Percentiles rank a stretch among this genome's conserved stretches.
These are phyloP conservation scores for Phytopythium sindhum DNA, from an alignment of 352 stramenopile genomes.

Conservation along the genomic window DNA sequence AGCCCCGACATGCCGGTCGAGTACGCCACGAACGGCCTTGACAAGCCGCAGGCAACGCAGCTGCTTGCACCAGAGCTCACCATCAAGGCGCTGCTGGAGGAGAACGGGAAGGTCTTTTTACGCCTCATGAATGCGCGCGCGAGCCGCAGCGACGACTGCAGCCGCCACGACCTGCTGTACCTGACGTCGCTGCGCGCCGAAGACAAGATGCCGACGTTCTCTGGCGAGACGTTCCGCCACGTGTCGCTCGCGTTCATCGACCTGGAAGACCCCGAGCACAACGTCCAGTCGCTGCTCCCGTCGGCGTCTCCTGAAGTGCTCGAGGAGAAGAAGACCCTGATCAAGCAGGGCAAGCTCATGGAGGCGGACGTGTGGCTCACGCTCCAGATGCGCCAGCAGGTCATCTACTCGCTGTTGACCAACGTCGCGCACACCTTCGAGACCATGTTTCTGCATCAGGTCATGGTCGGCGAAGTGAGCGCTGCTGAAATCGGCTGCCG, in stretches of 20 bases:
- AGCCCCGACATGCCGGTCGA: constrained; percentile 66
- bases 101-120: constrained; percentile 78
- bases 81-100: constrained; percentile 66
- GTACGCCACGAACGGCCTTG: constrained; percentile 40
- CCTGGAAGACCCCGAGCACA: constrained; percentile 61
- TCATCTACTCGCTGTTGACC: constrained; percentile 75
- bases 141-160: constrained; percentile 65
- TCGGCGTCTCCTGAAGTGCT: constrained; percentile 54
- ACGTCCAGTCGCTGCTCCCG: constrained; percentile 73
- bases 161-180: constrained; percentile 72
- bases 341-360: constrained; percentile 69
- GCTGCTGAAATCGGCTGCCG: constrained; percentile 63
- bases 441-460: constrained; percentile 73
- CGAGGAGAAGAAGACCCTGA: constrained; percentile 59
- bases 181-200: constrained; percentile 50
- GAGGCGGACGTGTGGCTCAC: constrained; percentile 84
- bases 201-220: constrained; percentile 83
- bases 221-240: constrained; percentile 71
- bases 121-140: constrained; percentile 75
- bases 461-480: constrained; percentile 63
- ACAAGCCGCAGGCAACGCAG: constrained; percentile 55
- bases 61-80: constrained; percentile 70
- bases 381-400: constrained; percentile 83
- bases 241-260: constrained; percentile 81
- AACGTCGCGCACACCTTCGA: constrained; percentile 85